Evolutionary conservation across 2,329 filamentous ascomycete genomes (phyloP), one percentile per base, ranked within the genome.

Genomic region (Claviceps citrina): DNA sequence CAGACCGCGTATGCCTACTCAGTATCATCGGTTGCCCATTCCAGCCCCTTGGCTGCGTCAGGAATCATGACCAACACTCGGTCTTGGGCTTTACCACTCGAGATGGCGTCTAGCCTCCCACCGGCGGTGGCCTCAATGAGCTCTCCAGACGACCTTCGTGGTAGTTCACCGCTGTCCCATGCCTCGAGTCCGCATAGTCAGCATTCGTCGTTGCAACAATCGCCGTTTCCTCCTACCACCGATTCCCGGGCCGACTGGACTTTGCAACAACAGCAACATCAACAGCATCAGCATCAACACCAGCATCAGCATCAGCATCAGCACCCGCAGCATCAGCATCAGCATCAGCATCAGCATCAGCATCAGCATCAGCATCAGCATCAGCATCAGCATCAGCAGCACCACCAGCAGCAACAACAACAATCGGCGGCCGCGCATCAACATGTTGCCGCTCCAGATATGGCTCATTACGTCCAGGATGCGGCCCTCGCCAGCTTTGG

Each of bases 191-290:
- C 67, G 30, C 62, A 66, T 41, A 66, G 67, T 46, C 66, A 71
- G 44, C 64, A 68, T 46, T 65, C 63, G 38, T 53, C 65, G 10
- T 47, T 67, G 43, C 68, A 73, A 43, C 67, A 70, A 25, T 75
- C 72, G 47, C 70, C 72, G 4, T 74, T 67, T 53, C 67, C 70
- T 51, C 58, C 64, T 36, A 56, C 66, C 32, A 59, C 63, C 40
- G 71, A 71, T 51, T 61, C 68, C 12, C 55, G 79, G 46, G 70
- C 71, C 35, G 73, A 78, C 59, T 79, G 75, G 73, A 68, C 74
- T 18, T 65, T 79, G 38, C 67, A 71, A 41, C 68, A 72, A 46
- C 67, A 70, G 38, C 68, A 68, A 49, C 65, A 67, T 64, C 65
- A 66, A 50, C 41, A 25, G 12, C 45, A 47, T 9, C 46, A 50